These are phyloP conservation scores for Gilbertella persicaria DNA, from an alignment of 371 early-diverging fungal species.

Conservation along the genomic window DNA sequence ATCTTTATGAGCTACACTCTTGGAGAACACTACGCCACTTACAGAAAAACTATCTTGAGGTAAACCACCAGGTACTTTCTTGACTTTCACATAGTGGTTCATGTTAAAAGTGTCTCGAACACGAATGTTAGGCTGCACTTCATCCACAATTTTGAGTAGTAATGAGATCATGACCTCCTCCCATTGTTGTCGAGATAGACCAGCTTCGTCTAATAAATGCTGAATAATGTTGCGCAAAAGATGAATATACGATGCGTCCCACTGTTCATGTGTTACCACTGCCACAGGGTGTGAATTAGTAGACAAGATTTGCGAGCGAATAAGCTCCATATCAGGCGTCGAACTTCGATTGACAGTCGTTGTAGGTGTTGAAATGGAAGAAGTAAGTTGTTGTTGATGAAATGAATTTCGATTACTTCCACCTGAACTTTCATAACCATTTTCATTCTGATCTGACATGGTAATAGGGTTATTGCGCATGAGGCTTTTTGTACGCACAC, in stretches of 20 bases:
- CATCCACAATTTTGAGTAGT: constrained; percentile 63
- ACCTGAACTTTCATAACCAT: constrained; percentile 9
- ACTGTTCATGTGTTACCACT: constrained; percentile 13
- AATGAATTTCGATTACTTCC: constrained; percentile 4
- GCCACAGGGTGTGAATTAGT: constrained; percentile 2
- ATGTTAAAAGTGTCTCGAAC: constrained; percentile 85
- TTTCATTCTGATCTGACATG: constrained; percentile 9
- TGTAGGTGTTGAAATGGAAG: constrained; percentile 1
- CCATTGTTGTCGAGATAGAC: constrained; percentile 56
- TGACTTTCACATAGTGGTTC: constrained; percentile 90
- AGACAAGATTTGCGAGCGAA: constrained; percentile 6
- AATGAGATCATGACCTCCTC: constrained; percentile 71
- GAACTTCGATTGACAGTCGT: background rate
- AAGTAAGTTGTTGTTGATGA: constrained; percentile 10
- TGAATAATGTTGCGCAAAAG: constrained; percentile 17
- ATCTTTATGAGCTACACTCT: constrained; percentile 85
- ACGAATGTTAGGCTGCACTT: constrained; percentile 67
- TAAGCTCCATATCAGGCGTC: constrained; percentile 15
- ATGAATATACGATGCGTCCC: constrained; percentile 21
- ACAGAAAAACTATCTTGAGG: constrained; percentile 79
- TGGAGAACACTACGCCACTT: constrained; percentile 83
- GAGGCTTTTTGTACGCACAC: constrained; percentile 40
- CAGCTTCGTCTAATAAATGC: constrained; percentile 12
- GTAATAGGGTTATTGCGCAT: constrained; percentile 43
- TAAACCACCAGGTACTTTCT: constrained; percentile 85